Base-by-base conservation (phyloP, 495 filamentous ascomycete genomes). In the Cryomyces minteri region DNA sequence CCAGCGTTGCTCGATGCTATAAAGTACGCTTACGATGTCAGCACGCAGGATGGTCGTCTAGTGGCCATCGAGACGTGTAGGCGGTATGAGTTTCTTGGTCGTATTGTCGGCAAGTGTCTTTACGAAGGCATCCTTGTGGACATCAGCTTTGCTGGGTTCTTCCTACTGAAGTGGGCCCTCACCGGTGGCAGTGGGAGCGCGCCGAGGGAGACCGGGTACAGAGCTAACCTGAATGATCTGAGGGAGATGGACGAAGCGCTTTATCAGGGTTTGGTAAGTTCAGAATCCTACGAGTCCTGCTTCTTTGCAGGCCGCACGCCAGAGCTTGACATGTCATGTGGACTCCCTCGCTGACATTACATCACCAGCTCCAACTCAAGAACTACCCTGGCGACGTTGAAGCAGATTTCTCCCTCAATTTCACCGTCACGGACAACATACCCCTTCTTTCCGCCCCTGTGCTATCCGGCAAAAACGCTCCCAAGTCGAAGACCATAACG, bases 91-190 rank as follows among this genome's bases (percentile, higher is more conserved):
- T 99, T 99, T 51, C 66, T 94, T 0, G 90, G 90, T 8, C 77
- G 90, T 5, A 71, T 96, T 30, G 79, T 99, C 39, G 90, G 90
- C 4, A 99, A 99, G 60, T 99, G 90, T 62, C 69, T 99, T 44
- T 99, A 99, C 53, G 90, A 99, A 63, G 88, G 88, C 2, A 96
- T 99, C 41, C 70, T 99, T 8, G 80, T 96, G 44, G 88, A 99
- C 58, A 81, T 96, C 52, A 70, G 74, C 48, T 99, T 99, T 63
- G 90, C 88, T 2, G 78, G 83, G 3, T 96, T 96, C 63, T 99
- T 99, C 67, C 73, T 99, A 5, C 71, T 94, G 34, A 93, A 94
- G 56, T 99, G 90, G 90, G 74, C 84, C 7, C 67, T 88, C 39
- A 80, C 80, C 12, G 80, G 80, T 36, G 79, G 79, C 9, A 62